phyloP scores from a whole-genome alignment of 2,329 filamentous ascomycete genomes.

The Xylaria polymorpha region DNA sequence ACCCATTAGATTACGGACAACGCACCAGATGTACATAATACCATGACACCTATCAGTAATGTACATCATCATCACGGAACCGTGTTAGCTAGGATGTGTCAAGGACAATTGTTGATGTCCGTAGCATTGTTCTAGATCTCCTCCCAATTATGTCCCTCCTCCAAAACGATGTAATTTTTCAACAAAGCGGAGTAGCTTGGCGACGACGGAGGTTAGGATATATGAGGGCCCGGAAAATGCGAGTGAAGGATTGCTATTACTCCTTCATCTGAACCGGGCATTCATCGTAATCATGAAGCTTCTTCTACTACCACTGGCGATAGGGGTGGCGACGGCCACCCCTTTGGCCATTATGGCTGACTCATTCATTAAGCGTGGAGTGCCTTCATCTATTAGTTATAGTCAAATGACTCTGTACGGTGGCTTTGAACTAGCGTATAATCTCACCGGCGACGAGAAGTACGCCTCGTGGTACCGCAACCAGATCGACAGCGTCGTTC shows the following conservation, averaged over 20 bases:
- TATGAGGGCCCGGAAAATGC: slow-evolving; percentile 11
- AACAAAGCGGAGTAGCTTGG: slow-evolving; percentile 9
- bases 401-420: slow-evolving; percentile 59
- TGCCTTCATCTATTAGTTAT: slow-evolving; percentile 57
- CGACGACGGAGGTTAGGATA: slow-evolving; percentile 1
- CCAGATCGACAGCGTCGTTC: slow-evolving; percentile 60
- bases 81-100: slow-evolving; percentile 16
- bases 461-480: slow-evolving; percentile 58
- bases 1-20: slow-evolving; percentile 32
- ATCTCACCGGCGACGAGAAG: slow-evolving; percentile 55
- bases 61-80: background rate
- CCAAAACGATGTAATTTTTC: background rate
- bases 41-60: background rate
- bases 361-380: slow-evolving; percentile 57
- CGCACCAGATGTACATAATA: slow-evolving; percentile 11
- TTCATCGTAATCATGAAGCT: slow-evolving; percentile 38
- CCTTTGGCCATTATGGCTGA: slow-evolving; percentile 56
- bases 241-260: background rate
- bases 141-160: background rate
- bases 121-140: background rate
- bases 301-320: slow-evolving; percentile 32
- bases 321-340: slow-evolving; percentile 35
- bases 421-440: slow-evolving; percentile 59
- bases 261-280: background rate
- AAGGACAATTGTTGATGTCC: background rate